A percentile compares a stretch with the other conserved stretches of the same genome.
Conservation (phyloP, 2,329 filamentous ascomycete species). For the Claviceps arundinis region DNA sequence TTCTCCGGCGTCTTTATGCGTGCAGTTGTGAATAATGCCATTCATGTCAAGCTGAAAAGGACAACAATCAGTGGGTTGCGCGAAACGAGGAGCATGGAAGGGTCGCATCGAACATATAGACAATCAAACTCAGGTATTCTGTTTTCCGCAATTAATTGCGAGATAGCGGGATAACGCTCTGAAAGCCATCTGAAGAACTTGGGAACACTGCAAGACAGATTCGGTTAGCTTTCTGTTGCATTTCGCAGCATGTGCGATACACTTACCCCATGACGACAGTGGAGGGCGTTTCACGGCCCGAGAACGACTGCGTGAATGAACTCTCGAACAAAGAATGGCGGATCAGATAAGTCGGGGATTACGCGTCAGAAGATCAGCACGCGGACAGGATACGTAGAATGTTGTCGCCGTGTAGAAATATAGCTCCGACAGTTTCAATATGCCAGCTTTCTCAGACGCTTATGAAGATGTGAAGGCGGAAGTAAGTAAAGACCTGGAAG, state of each 20-base stretch:
- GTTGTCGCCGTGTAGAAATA: background rate
- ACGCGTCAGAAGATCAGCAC: background rate
- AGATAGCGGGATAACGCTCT: constrained; percentile 96
- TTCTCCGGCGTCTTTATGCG: constrained; percentile 81
- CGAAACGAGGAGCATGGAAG: background rate
- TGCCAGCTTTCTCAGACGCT: background rate
- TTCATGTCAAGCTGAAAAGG: constrained; percentile 74
- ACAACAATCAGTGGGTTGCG: constrained; percentile 10
- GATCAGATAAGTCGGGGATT: background rate
- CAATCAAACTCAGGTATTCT: constrained; percentile 98
- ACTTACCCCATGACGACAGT: constrained; percentile 18
- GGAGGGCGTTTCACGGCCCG: background rate
- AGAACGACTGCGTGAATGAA: background rate
- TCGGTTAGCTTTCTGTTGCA: background rate
- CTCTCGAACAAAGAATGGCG: background rate
- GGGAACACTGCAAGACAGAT: constrained; percentile 39
- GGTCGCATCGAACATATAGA: constrained; percentile 53
- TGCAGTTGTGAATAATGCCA: constrained; percentile 99
- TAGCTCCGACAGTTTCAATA: background rate
- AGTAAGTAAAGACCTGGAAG: too few species aligned
- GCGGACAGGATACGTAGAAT: too few species aligned
- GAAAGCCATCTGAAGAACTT: constrained; percentile 99
- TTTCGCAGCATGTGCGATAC: background rate
- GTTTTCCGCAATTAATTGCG: constrained; percentile 95
- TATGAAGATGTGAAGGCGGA: background rate